Evolutionary conservation across 202 grass and related monocot genomes (phyloP), one percentile per base, ranked within the genome.

Genomic region (Panicum hallii): DNA sequence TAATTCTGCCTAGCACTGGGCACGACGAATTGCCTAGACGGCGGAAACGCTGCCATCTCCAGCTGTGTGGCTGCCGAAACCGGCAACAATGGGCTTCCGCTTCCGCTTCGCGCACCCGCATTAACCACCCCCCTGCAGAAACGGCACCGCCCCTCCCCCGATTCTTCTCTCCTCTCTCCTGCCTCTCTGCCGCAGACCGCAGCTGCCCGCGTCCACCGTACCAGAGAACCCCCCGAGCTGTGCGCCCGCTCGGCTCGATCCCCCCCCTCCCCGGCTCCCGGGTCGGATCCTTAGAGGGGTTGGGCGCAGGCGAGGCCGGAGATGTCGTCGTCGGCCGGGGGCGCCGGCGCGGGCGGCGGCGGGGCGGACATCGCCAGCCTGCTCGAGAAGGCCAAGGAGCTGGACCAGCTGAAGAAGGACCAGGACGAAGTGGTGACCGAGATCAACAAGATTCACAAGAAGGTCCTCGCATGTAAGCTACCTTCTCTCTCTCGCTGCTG

Each of bases 371-470:
- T 89, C 48, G 70, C 19, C 7, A 79, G 50, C 70, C 54, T 94
- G 19, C 69, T 94, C 17, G 92, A 94, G 3, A 94, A 94, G 79
- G 86, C 89, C 57, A 94, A 89, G 89, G 92, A 94, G 58, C 70
- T 94, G 70, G 92, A 94, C 70, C 92, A 89, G 79, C 78, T 94
- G 42, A 85, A 77, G 56, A 94, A 94, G 86, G 92, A 94, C 1
- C 83, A 91, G 42, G 92, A 94, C n/a, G 92, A 94, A 0, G 36
- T 83, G 17, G 15, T 77, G 50, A n/a, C 4, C 7, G 92, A 94
- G 64, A 94, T 94, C 89, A 91, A 87, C 75, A 94, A 94, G 89
- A 69, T 89, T 50, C 92, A 91, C 83, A 94, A 94, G 79, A 94
- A 89, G 70, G 84, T 94, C 69, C 83, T 90, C 30, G 53, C 83